A percentile compares a stretch with the other conserved stretches of the same genome.
phyloP scores from a whole-genome alignment of 148 eudicot genomes.

The Linanthus parryae region DNA sequence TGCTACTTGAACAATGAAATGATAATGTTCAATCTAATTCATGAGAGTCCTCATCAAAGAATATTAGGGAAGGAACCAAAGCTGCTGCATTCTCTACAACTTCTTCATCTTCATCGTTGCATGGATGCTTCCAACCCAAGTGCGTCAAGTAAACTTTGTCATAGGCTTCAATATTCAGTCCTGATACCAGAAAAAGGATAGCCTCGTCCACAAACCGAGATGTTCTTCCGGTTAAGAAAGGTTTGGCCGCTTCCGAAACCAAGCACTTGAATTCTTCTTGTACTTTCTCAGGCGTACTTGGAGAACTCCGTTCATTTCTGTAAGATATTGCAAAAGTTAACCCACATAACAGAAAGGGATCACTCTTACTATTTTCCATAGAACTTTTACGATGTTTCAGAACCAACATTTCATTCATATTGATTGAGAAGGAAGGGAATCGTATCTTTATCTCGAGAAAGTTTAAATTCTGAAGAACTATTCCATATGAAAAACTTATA shows the following conservation, averaged over 20 bases:
- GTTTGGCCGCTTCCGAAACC: conserved; percentile 57
- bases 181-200: conserved; percentile 75
- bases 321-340: conserved; percentile 3
- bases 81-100: conserved; percentile 16
- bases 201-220: conserved; percentile 59
- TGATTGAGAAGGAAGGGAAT: too few relatives aligned
- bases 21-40: conserved; percentile 21
- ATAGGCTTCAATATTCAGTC: conserved; percentile 62
- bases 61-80: conserved; percentile 25
- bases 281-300: conserved; percentile 23
- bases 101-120: conserved; percentile 28
- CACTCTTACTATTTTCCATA: too few relatives aligned
- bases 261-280: conserved; percentile 47
- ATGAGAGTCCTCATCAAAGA: conserved; percentile 60
- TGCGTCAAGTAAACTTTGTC: conserved; percentile 53
- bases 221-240: conserved; percentile 64
- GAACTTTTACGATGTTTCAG: too few relatives aligned
- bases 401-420: too few relatives aligned
- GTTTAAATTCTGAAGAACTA: neutral
- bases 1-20: neutral
- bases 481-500: neutral
- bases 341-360: neutral
- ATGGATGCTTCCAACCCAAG: conserved; percentile 51
- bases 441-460: too few relatives aligned
- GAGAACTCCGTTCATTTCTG: conserved; percentile 38